Base-by-base conservation (phyloP, 139 green algal genomes). In the Chlamydomonas asymmetrica region DNA sequence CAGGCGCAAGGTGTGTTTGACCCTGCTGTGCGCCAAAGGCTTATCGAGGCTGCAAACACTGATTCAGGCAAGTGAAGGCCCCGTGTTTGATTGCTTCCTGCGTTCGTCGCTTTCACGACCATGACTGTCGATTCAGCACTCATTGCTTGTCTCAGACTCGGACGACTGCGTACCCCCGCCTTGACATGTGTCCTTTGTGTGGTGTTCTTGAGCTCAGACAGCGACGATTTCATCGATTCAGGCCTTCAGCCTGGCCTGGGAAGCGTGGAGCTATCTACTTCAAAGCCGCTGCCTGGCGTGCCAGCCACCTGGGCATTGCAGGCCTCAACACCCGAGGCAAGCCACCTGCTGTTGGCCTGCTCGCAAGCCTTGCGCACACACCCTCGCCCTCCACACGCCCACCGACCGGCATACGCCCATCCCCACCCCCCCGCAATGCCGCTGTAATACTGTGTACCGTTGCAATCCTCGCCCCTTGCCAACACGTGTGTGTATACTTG, bases 1-100 rank as follows among this genome's bases (percentile, higher is more conserved):
- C 57, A 74, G 68, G 76, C 73, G 1, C 54, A 70, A 18, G 82
- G 78, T 35, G 78, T 82, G 2, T 68, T 82, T 35, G 78, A 84
- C 43, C 63, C 75, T 13, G 52, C 32, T 10, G 59, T 71, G 45
- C 71, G 80, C 5, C 57, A 72, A 54, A 34, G 37, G 56, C 74
- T 85, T 22, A 74, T 85, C 3, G 41, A 71, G 22, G 57, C 75
- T 13, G 74, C 31, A 1, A 52, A 77, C n/a, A 22, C 22, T 13
- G 52, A 50, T 78, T 60, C n/a, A 48, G 0, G 29, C 48, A 32
- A 64, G 48, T 29, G 50, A 50, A 9, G 34, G 31, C 41, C 59
- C 41, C 40, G 67, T 27, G 70, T 57, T 2, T 61, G 65, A 3
- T 49, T 31, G 72, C 71, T 74, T 27, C 62, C 7, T 20, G 71